A percentile compares a stretch with the other conserved stretches of the same genome.
Evolutionary conservation across 768 basidiomycete genomes (phyloP).

Genomic region (Mycena maculata): DNA sequence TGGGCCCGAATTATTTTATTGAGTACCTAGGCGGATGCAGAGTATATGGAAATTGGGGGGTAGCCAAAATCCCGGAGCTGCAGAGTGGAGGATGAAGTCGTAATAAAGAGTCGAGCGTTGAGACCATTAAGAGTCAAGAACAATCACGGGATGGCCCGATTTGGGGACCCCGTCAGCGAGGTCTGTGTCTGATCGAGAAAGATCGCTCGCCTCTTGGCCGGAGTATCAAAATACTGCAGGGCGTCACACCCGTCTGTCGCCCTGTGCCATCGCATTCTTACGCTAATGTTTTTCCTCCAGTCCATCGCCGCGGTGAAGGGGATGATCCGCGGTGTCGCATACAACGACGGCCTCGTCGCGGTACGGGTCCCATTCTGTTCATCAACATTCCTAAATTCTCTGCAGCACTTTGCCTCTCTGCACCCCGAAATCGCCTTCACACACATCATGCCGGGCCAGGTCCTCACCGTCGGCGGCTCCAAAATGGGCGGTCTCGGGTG

Average conservation of each 20-base stretch:
- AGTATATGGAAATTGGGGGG: too few relatives aligned
- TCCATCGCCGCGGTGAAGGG: constrained; percentile 20
- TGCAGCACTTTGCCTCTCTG: constrained; percentile 36
- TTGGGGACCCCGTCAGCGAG: too few relatives aligned
- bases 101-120: too few relatives aligned
- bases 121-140: too few relatives aligned
- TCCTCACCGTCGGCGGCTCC: constrained; percentile 13
- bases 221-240: neutral
- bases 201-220: neutral
- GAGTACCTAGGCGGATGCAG: too few relatives aligned
- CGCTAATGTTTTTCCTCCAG: neutral
- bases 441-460: constrained; percentile 39
- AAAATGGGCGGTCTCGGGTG: constrained; percentile 4
- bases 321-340: neutral
- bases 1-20: too few relatives aligned
- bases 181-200: too few relatives aligned
- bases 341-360: constrained; percentile 20
- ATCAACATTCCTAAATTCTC: too few relatives aligned
- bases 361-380: neutral
- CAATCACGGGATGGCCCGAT: too few relatives aligned
- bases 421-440: constrained; percentile 39
- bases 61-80: too few relatives aligned
- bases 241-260: neutral
- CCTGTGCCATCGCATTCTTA: neutral
- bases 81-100: too few relatives aligned